A percentile compares a stretch with the other conserved stretches of the same genome.
These are phyloP conservation scores for Canavalia ensiformis DNA, from an alignment of 306 rosid species.

Conservation along the genomic window DNA sequence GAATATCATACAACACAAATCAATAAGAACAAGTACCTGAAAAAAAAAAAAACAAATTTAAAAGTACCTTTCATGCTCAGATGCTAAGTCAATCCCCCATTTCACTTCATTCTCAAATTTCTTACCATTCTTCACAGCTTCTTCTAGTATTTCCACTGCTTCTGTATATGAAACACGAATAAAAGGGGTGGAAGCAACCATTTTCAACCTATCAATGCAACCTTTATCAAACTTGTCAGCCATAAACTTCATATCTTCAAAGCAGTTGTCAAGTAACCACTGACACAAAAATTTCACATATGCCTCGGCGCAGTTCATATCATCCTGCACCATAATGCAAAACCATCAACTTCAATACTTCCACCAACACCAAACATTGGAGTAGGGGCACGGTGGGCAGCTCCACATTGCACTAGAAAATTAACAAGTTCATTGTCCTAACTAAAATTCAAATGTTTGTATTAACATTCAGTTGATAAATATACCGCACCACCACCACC, in stretches of 20 bases:
- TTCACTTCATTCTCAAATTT: slow-evolving; percentile 91
- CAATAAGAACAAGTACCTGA: slow-evolving; percentile 24
- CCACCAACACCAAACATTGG: background rate
- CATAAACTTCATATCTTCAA: slow-evolving; percentile 94
- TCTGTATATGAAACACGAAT: slow-evolving; percentile 78
- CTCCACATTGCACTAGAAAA: slow-evolving; percentile 12
- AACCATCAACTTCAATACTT: slow-evolving; percentile 33
- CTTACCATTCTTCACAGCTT: slow-evolving; percentile 83
- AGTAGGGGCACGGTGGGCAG: background rate
- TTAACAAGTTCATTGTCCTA: background rate
- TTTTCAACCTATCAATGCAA: slow-evolving; percentile 79
- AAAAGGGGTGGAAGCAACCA: slow-evolving; percentile 91
- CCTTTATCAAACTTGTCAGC: slow-evolving; percentile 81
- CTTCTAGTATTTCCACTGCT: slow-evolving; percentile 83
- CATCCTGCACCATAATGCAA: slow-evolving; percentile 66
- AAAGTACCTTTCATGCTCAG: slow-evolving; percentile 93
- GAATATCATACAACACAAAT: slow-evolving; percentile 35
- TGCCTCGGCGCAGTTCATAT: slow-evolving; percentile 98
- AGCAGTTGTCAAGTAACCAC: slow-evolving; percentile 90
- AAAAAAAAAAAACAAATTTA: background rate
- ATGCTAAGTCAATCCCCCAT: slow-evolving; percentile 97
- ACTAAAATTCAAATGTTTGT: slow-evolving; percentile 15
- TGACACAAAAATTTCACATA: slow-evolving; percentile 86
- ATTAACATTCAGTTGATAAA: background rate
- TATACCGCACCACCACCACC: background rate